phyloP scores from a whole-genome alignment of 2,329 filamentous ascomycete genomes.

The Drechslerella stenobrocha region DNA sequence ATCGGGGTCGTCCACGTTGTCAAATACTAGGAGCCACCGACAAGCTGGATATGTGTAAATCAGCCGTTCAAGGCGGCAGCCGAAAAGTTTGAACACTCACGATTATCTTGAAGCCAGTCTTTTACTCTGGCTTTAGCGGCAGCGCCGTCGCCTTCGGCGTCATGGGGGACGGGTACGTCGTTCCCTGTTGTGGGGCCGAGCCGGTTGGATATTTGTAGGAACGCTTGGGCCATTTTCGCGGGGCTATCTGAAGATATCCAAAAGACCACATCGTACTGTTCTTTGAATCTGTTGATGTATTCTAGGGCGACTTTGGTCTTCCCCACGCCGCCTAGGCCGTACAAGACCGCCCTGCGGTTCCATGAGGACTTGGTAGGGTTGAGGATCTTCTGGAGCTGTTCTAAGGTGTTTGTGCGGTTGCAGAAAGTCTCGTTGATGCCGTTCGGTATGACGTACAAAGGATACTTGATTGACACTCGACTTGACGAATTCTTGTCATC shows the following conservation, averaged over 20 bases:
- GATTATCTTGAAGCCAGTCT: slow-evolving; percentile 51
- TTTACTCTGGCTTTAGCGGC: slow-evolving; percentile 52
- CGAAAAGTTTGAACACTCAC: slow-evolving; percentile 1
- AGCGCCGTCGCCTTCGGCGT: slow-evolving; percentile 46
- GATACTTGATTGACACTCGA: slow-evolving; percentile 20
- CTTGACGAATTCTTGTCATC: slow-evolving; percentile 8
- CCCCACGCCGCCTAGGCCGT: slow-evolving; percentile 52
- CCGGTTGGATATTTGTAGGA: slow-evolving; percentile 48
- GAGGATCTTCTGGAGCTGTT: slow-evolving; percentile 23
- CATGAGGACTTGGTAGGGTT: slow-evolving; percentile 4
- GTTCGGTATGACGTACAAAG: slow-evolving; percentile 47
- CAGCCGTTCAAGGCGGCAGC: not conserved
- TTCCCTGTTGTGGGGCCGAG: slow-evolving; percentile 15
- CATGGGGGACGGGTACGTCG: too few relatives aligned
- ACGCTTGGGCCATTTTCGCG: slow-evolving; percentile 50
- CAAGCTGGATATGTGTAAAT: slow-evolving; percentile 2
- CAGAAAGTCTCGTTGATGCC: slow-evolving; percentile 47
- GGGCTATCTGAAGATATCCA: slow-evolving; percentile 47
- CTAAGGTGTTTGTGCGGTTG: slow-evolving; percentile 43
- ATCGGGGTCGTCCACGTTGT: slow-evolving; percentile 53
- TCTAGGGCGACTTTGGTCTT: slow-evolving; percentile 54
- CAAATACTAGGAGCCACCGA: slow-evolving; percentile 52
- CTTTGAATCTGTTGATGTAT: slow-evolving; percentile 51
- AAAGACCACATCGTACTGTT: slow-evolving; percentile 52
- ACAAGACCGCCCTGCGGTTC: slow-evolving; percentile 34